Evolutionary conservation across 2,329 filamentous ascomycete genomes (phyloP).

Genomic region (Pleoardoris graminearum): DNA sequence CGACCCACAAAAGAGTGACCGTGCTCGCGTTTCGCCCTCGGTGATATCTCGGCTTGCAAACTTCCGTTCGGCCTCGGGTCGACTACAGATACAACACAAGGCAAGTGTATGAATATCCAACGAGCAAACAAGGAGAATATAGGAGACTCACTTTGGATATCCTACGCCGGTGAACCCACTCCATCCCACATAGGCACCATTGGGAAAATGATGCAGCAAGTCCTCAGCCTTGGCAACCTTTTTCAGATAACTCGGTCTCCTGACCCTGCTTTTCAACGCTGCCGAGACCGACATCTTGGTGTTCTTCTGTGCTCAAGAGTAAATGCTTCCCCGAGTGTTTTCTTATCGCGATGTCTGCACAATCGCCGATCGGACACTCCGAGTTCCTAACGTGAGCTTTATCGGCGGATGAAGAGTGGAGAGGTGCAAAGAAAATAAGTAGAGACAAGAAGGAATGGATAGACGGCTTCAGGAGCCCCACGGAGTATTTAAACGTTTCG

Average conservation of each 20-base stretch:
- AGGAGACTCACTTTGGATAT: slow-evolving; percentile 72
- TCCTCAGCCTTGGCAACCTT: slow-evolving; percentile 82
- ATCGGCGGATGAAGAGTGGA: not conserved
- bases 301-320: not conserved
- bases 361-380: not conserved
- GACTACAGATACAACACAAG: slow-evolving; percentile 7
- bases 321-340: not conserved
- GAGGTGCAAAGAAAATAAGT: not conserved
- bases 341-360: not conserved
- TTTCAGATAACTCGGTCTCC: slow-evolving; percentile 74
- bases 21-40: slow-evolving; percentile 9
- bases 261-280: slow-evolving; percentile 73
- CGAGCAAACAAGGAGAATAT: not conserved
- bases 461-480: not conserved
- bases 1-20: not conserved
- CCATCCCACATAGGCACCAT: slow-evolving; percentile 88
- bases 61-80: slow-evolving; percentile 35
- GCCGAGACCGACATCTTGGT: slow-evolving; percentile 63
- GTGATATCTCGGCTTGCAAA: slow-evolving; percentile 29
- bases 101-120: not conserved
- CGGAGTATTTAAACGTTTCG: slow-evolving; percentile 10
- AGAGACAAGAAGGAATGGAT: not conserved
- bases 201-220: slow-evolving; percentile 77
- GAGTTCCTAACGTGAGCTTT: not conserved
- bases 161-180: slow-evolving; percentile 88